Evolutionary conservation across 164 flowering plant species (phyloP), one percentile per base, ranked within the genome.

Genomic region (Vitis amurensis): DNA sequence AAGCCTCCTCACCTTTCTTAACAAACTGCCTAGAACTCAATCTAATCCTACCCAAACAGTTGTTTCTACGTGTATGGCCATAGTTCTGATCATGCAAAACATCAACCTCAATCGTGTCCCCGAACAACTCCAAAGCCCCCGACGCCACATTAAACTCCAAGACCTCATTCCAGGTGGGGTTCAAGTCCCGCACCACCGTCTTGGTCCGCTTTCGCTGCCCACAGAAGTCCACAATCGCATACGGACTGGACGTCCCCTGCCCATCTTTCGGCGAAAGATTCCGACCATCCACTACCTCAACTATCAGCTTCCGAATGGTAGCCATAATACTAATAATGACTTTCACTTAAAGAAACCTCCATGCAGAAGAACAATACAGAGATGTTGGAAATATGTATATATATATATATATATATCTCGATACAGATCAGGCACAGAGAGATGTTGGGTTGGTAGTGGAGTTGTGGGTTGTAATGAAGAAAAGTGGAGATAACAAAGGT

Each of bases 201-300:
- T 65, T 77, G 0, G 99, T 93, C 23, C 85, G 72, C 72, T 74
- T 84, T 19, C 94, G 56, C 62, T 95, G 99, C 19, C 99, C 99
- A 59, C 90, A 68, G 73, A 79, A 93, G 75, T 91, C 91, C 5
- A 87, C 72, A 29, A 86, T 79, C 0, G 83, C 93, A 66, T 87
- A 95, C 0, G 99, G 97, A 70, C 97, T 95, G 2, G 98, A 90
- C 0, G 88, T 78, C 1, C 98, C 98, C 7, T 87, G 87, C 0
- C 98, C 97, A 72, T 95, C 98, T 75, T 91, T 95, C 2, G 99
- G 96, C 12, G 64, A 27, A 2, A 95, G 87, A 68, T 85, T 78
- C 0, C 84, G 81, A 0, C 96, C 99, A 8, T 91, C 97, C 1
- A 83, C 75, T 0, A 95, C 91, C 59, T 95, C 99, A 14, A 93